Evolutionary conservation across 148 eudicot genomes (phyloP).

Genomic region (Polygonum aviculare): DNA sequence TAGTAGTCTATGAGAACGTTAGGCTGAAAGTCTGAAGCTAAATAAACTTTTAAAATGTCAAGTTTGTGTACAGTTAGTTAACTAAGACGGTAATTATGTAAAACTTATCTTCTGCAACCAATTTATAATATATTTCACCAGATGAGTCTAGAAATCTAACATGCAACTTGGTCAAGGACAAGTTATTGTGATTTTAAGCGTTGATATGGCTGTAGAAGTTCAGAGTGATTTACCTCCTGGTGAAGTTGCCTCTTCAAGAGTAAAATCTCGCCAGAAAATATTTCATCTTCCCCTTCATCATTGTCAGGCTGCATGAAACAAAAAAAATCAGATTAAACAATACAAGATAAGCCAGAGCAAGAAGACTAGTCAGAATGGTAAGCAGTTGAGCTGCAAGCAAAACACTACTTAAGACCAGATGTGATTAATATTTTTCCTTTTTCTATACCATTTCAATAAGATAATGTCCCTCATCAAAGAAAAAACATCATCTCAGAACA

Average conservation of each 20-base stretch:
- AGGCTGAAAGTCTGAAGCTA: slow-evolving; percentile 5
- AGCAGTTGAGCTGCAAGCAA: background rate
- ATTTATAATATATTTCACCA: background rate
- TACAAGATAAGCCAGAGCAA: background rate
- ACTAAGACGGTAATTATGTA: background rate
- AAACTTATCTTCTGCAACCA: background rate
- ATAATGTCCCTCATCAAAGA: background rate
- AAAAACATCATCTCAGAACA: background rate
- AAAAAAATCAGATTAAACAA: background rate
- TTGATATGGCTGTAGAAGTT: background rate
- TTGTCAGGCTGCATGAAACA: slow-evolving; percentile 55
- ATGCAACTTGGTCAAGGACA: background rate
- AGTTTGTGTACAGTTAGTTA: background rate
- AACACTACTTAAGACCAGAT: background rate
- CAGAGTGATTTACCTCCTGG: slow-evolving; percentile 39
- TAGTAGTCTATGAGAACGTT: background rate
- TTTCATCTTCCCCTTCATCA: slow-evolving; percentile 62
- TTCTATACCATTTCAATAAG: background rate
- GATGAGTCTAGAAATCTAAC: background rate
- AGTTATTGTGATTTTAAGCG: background rate
- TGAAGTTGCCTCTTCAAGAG: slow-evolving; percentile 48
- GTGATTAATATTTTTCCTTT: background rate
- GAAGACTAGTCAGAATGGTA: background rate
- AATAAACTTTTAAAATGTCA: background rate
- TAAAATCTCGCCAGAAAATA: slow-evolving; percentile 39